These are phyloP conservation scores for Microbotryomycetes sp. DNA, from an alignment of 1,284 basidiomycete species.

Conservation along the genomic window DNA sequence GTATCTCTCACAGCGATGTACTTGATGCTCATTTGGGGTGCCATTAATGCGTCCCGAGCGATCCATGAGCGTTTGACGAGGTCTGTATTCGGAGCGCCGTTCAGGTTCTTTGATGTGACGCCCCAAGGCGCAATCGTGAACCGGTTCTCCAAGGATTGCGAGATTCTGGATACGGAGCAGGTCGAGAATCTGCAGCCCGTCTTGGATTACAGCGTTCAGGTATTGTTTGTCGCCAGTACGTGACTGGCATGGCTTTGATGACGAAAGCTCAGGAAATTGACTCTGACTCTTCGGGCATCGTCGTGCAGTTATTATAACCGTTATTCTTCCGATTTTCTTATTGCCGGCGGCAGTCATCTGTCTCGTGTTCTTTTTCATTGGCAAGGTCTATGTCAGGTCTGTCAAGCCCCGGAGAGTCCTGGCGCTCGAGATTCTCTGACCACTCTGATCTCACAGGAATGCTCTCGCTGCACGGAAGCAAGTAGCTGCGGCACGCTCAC, in stretches of 20 bases:
- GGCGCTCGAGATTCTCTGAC: not conserved
- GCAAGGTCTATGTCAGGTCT: constrained; percentile 18
- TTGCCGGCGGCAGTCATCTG: constrained; percentile 28
- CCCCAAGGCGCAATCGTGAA: constrained; percentile 42
- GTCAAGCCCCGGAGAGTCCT: not conserved
- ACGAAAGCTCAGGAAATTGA: not conserved
- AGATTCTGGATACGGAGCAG: constrained; percentile 77
- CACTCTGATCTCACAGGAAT: constrained; percentile 2
- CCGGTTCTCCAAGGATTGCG: constrained; percentile 88
- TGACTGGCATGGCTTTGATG: not conserved
- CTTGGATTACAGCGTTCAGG: constrained; percentile 23
- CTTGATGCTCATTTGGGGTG: constrained; percentile 24
- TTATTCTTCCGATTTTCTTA: constrained; percentile 42
- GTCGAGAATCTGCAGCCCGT: constrained; percentile 62
- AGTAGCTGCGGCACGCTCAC: constrained; percentile 78
- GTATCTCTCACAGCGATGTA: constrained; percentile 30
- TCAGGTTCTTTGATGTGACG: constrained; percentile 33
- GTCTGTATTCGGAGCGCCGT: constrained; percentile 67
- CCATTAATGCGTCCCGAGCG: constrained; percentile 13
- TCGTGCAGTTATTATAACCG: constrained; percentile 49
- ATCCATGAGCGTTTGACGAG: constrained; percentile 54
- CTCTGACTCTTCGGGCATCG: too few relatives aligned
- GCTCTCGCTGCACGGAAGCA: constrained; percentile 25
- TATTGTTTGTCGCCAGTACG: constrained; percentile 23
- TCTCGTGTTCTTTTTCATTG: constrained; percentile 23